Conservation (phyloP, 2,329 filamentous ascomycete genomes). For the Tympanopsis confertula region DNA sequence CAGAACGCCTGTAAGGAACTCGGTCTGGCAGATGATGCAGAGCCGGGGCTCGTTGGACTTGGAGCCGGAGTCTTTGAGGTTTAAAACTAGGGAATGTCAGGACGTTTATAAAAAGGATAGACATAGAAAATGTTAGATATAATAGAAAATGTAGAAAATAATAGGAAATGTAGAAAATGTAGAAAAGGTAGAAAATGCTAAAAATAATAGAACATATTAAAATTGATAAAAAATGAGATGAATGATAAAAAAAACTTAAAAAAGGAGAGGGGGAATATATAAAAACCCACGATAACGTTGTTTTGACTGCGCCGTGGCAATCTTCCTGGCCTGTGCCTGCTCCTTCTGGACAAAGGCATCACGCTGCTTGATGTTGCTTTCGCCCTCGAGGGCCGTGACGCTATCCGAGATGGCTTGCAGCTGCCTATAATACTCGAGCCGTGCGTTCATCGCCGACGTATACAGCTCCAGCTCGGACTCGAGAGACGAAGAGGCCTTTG, state of each 20-base stretch:
- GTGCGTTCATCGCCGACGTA: slow-evolving; percentile 67
- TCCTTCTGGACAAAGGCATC: slow-evolving; percentile 31
- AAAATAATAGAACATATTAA: not conserved
- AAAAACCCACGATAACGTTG: slow-evolving; percentile 52
- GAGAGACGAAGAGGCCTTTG: slow-evolving; percentile 31
- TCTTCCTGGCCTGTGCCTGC: slow-evolving; percentile 36
- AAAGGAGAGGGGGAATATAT: not conserved
- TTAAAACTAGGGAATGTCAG: slow-evolving; percentile 26
- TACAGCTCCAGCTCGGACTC: slow-evolving; percentile 69
- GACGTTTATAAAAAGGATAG: slow-evolving; percentile 7
- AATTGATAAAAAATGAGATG: not conserved
- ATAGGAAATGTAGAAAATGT: not conserved
- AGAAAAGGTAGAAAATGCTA: not conserved
- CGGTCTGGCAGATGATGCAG: slow-evolving; percentile 75
- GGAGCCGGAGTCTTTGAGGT: slow-evolving; percentile 45
- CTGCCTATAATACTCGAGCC: slow-evolving; percentile 82
- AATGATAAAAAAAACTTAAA: not conserved
- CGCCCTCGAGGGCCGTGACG: slow-evolving; percentile 62
- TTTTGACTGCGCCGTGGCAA: slow-evolving; percentile 60
- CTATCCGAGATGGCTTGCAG: slow-evolving; percentile 84
- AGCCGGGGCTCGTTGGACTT: slow-evolving; percentile 52
- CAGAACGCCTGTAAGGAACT: slow-evolving; percentile 67
- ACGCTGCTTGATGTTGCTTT: slow-evolving; percentile 37
- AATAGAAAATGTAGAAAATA: not conserved
- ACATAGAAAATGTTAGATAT: not conserved